Conservation (phyloP, 768 basidiomycete species). For the Amanita subjunquillea region DNA sequence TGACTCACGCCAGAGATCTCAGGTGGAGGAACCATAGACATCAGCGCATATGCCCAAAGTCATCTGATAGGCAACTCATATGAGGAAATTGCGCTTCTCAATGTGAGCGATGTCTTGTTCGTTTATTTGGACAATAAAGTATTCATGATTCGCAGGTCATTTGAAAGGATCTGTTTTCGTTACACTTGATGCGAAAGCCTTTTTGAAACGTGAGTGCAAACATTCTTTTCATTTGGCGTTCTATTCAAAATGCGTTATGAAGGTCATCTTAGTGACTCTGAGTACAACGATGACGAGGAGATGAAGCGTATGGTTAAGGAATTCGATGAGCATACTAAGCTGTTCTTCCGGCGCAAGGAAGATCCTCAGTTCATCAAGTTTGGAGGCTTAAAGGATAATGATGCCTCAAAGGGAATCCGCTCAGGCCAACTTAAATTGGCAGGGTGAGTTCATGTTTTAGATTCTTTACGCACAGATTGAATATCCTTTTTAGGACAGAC, state of each 20-base stretch:
- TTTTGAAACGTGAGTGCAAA: conserved; percentile 19
- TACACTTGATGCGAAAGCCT: conserved; percentile 20
- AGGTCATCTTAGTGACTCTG: conserved; percentile 27
- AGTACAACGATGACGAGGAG: conserved; percentile 19
- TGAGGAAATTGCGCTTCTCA: conserved; percentile 29
- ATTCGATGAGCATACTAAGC: conserved; percentile 32
- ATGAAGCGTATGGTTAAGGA: conserved; percentile 22
- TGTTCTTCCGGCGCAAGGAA: conserved; percentile 21
- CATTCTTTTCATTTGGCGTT: neutral
- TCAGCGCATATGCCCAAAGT: conserved; percentile 31
- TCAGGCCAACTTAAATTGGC: conserved; percentile 28
- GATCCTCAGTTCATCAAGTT: conserved; percentile 32
- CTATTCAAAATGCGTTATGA: neutral
- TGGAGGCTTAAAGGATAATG: conserved; percentile 27
- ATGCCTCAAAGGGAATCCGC: conserved; percentile 22
- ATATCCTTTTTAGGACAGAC: conserved; percentile 5
- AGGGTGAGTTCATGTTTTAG: conserved; percentile 10
- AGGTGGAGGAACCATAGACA: conserved; percentile 36
- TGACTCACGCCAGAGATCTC: neutral
- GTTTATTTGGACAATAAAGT: neutral
- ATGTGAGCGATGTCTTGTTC: conserved; percentile 14
- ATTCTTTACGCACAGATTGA: neutral
- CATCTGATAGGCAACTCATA: conserved; percentile 13
- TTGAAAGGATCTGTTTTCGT: conserved; percentile 32
- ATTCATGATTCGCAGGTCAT: conserved; percentile 16